These are phyloP conservation scores for Phytophthora idaei DNA, from an alignment of 352 stramenopile species.

Conservation along the genomic window DNA sequence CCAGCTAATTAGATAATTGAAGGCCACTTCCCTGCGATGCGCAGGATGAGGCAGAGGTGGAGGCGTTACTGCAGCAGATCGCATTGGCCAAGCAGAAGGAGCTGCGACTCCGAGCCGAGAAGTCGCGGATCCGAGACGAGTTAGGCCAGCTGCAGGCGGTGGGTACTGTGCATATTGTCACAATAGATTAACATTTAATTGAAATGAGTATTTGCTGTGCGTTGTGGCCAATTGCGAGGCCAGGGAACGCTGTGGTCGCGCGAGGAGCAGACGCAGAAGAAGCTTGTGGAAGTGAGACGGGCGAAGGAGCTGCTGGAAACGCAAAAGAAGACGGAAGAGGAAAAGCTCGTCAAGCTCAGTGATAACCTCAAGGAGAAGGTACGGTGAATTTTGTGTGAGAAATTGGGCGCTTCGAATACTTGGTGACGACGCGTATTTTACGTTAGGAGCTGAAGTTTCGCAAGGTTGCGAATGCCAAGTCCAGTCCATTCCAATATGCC, in stretches of 20 bases:
- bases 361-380: constrained; percentile 42
- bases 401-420: constrained; percentile 4
- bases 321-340: constrained; percentile 37
- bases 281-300: constrained; percentile 47
- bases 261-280: constrained; percentile 49
- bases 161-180: constrained; percentile 1
- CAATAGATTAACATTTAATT: neutral
- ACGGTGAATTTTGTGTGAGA: neutral
- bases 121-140: constrained; percentile 65
- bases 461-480: constrained; percentile 19
- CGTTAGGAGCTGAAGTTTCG: constrained; percentile 41
- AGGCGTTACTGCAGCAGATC: constrained; percentile 62
- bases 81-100: constrained; percentile 62
- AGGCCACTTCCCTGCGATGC: neutral
- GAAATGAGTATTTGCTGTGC: neutral
- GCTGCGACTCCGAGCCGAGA: constrained; percentile 67
- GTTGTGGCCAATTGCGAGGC: neutral
- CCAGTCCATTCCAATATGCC: constrained; percentile 35
- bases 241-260: constrained; percentile 54
- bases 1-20: neutral
- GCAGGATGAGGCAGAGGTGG: constrained; percentile 55
- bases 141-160: constrained; percentile 55
- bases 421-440: neutral
- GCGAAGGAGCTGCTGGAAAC: constrained; percentile 37
- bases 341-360: constrained; percentile 41